Evolutionary conservation across 139 green algal genomes (phyloP), one percentile per base, ranked within the genome.

Genomic region (Chlamydomonas sp.): DNA sequence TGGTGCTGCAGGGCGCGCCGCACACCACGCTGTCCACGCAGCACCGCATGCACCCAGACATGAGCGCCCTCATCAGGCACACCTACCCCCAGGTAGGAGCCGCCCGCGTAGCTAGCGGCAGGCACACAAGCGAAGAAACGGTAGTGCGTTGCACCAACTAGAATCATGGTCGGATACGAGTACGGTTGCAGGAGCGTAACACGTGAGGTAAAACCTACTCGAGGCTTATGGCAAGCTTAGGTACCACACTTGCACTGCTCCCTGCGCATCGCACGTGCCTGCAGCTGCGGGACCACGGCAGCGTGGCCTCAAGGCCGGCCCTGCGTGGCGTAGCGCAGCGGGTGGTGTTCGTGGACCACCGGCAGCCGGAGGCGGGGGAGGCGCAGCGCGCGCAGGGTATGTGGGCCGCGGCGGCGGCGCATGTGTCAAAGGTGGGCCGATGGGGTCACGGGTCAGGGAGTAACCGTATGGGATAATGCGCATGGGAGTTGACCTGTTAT

Each of bases 31-130:
- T 98, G 68, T 18, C 14, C n/a, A 76, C 90, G 86, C 96, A 98
- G 91, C 90, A 95, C 74, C 92, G 96, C 85, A 98, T 98, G 96
- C 94, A 94, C 57, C 86, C 93, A 3, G 80, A 91, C 62, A 93
- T 95, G 67, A 87, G 78, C 3, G 16, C 31, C 14, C 80, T 91
- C 2, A 78, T 93, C n/a, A 75, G 81, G 58, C 90, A 77, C 74
- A 93, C 88, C 18, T 93, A 94, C 79, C 84, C 85, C 49, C 16
- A 5, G 31, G 31, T 49, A 49, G 31, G 31, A 49, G 31, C 31
- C 31, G 31, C 31, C 31, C 31, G 31, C 31, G 31, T 49, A 49
- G 31, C 31, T 49, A 49, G 31, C 31, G 31, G 31, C 31, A 49
- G 31, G 31, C 31, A 49, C 31, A 49, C 31, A 49, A 49, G 31